phyloP scores from a whole-genome alignment of 345 rosid species.

The Arabis hirsuta region DNA sequence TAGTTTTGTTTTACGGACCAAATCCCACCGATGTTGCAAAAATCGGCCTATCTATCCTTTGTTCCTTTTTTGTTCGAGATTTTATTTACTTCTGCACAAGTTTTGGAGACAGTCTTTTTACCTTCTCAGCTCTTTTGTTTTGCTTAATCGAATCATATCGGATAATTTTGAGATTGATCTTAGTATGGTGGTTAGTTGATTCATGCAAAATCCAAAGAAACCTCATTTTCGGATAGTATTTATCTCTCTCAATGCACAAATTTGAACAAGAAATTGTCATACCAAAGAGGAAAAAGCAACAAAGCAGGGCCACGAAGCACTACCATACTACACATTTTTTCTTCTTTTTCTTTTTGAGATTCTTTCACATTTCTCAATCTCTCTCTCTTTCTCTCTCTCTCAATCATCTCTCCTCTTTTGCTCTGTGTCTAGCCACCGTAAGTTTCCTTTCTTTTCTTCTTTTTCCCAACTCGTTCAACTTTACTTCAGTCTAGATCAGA shows the following conservation, averaged over 20 bases:
- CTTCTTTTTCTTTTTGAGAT: conserved; percentile 11
- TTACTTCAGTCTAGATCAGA: background rate
- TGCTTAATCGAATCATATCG: background rate
- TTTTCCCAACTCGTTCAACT: background rate
- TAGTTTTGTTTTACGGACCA: conserved; percentile 27
- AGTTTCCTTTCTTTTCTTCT: background rate
- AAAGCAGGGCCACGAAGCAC: conserved; percentile 16
- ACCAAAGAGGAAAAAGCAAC: background rate
- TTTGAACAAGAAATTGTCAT: no score
- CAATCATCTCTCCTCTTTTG: background rate
- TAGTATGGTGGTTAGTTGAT: no score
- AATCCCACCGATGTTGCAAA: conserved; percentile 14
- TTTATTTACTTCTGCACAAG: conserved; percentile 3
- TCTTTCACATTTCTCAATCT: conserved; percentile 3
- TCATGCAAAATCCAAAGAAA: no score
- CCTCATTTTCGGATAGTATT: no score
- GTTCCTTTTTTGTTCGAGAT: conserved; percentile 20
- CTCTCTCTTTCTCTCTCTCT: background rate
- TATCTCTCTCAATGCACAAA: no score
- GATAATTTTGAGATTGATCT: background rate
- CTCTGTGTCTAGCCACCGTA: conserved; percentile 1
- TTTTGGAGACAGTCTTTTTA: conserved; percentile 15
- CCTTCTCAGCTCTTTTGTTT: background rate
- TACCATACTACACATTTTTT: conserved; percentile 10
- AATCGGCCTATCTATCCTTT: conserved; percentile 9